Base-by-base conservation (phyloP, 1,284 basidiomycete genomes). In the Ustilago xerochloae region DNA sequence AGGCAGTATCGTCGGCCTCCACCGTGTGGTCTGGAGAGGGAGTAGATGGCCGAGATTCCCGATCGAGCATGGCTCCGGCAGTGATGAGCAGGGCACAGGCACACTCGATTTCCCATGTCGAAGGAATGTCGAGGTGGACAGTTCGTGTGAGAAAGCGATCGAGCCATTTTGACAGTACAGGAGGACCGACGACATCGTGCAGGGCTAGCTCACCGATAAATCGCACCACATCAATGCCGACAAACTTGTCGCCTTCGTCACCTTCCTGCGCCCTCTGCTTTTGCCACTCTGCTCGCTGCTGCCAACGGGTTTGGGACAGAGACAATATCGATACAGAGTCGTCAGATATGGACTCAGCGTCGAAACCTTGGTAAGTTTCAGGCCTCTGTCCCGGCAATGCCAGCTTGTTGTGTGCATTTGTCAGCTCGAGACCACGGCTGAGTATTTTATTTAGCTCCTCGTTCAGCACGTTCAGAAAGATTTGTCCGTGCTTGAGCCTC, bases 81-180 rank as follows among this genome's bases (percentile, higher is more conserved):
- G 70, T 78, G 32, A 76, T 58, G 52, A 81, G 61, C 2, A 81
- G 65, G 7, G 75, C 76, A 50, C 78, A 81, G 8, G 65, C 78
- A 45, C 76, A 72, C 30, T 79, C 79, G 30, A 81, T 68, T 56
- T 81, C 79, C 62, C 67, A 81, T 0, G 43, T 32, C 4, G 79
- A 81, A n/a, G 79, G 79, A 6, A 81, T 63, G 28, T 60, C 76
- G 9, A 60, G 65, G 52, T 63, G 61, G 20, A 72, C 73, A 1
- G 79, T 81, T 38, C 74, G 60, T 18, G 61, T 45, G n/a, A 81
- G 64, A 18, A 80, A 70, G 28, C 79, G 75, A n/a, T 74, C 57
- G 16, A 81, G 56, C 79, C 79, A 81, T 6, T 46, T 47, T 0
- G 30, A n/a, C 4, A 73, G 26, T 15, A 62, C 43, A 3, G 16